A percentile compares a stretch with the other conserved stretches of the same genome.
Conservation (phyloP, 352 stramenopile species). For the Pythium phragmitis region DNA sequence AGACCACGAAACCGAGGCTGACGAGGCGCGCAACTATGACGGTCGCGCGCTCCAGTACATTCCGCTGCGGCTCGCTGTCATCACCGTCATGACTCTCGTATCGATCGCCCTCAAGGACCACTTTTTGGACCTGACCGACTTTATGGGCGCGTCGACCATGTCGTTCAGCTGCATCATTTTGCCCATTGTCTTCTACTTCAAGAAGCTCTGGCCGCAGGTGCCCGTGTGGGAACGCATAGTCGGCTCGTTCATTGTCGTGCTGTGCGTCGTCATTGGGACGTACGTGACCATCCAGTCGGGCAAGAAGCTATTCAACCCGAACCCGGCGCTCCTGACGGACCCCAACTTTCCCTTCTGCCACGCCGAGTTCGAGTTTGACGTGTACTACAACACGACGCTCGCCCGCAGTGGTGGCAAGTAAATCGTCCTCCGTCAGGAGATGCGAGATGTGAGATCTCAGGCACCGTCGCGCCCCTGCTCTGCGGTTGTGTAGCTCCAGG, state of each 20-base stretch:
- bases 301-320: conserved; percentile 51
- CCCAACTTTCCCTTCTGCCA: conserved; percentile 64
- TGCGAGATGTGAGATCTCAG: too few species aligned
- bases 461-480: conserved; percentile 24
- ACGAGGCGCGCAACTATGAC: conserved; percentile 43
- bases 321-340: conserved; percentile 17
- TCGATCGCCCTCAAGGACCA: conserved; percentile 42
- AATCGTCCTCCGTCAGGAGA: not conserved
- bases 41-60: conserved; percentile 50
- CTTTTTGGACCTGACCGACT: conserved; percentile 69
- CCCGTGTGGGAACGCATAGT: conserved; percentile 18
- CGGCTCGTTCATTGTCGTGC: conserved; percentile 40
- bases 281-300: conserved; percentile 35
- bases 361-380: conserved; percentile 28
- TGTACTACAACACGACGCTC: conserved; percentile 32
- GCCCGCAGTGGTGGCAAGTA: conserved; percentile 22
- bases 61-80: conserved; percentile 51
- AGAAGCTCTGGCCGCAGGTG: conserved; percentile 54
- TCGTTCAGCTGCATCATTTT: conserved; percentile 65
- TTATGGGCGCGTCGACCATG: conserved; percentile 59
- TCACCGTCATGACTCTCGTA: conserved; percentile 41
- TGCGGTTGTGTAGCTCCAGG: conserved; percentile 19
- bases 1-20: conserved; percentile 30
- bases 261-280: conserved; percentile 41
- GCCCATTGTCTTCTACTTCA: conserved; percentile 73